phyloP scores from a whole-genome alignment of 768 basidiomycete genomes.

The Russula sp. region DNA sequence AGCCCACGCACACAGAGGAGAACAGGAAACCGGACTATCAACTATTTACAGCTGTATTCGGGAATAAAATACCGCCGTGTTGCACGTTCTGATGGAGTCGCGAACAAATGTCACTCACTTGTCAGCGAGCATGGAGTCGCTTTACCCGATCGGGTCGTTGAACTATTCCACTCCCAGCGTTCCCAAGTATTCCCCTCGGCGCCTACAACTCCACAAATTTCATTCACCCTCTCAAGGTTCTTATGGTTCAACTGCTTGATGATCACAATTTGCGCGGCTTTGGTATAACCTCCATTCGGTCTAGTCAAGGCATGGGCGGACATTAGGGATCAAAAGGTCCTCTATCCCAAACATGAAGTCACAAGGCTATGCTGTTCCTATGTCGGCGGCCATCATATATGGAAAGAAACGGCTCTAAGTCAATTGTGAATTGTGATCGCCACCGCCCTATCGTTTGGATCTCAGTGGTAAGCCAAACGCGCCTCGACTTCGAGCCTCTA shows the following conservation, averaged over 20 bases:
- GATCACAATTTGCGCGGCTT: conserved; percentile 23
- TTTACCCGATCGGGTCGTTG: conserved; percentile 15
- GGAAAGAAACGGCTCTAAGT: background rate
- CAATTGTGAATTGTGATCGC: background rate
- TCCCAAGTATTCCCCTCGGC: conserved; percentile 11
- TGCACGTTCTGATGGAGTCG: conserved; percentile 23
- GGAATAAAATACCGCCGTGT: conserved; percentile 29
- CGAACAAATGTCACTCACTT: conserved; percentile 11
- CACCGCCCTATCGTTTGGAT: background rate
- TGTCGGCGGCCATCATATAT: background rate
- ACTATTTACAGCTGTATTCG: conserved; percentile 26
- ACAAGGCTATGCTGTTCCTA: conserved; percentile 10
- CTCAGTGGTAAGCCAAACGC: conserved; percentile 14
- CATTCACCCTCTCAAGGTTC: conserved; percentile 8
- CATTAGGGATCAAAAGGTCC: conserved; percentile 8
- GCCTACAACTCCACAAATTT: conserved; percentile 16
- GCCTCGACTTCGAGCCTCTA: conserved; percentile 16
- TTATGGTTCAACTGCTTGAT: conserved; percentile 10
- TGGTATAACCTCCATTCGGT: conserved; percentile 24
- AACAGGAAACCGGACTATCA: conserved; percentile 3
- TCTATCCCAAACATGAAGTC: conserved; percentile 11
- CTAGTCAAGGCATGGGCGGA: conserved; percentile 10
- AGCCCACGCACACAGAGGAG: background rate
- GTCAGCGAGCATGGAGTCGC: conserved; percentile 10
- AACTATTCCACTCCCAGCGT: conserved; percentile 21